Base-by-base conservation (phyloP, 768 basidiomycete species). In the Agrocybe pediades region DNA sequence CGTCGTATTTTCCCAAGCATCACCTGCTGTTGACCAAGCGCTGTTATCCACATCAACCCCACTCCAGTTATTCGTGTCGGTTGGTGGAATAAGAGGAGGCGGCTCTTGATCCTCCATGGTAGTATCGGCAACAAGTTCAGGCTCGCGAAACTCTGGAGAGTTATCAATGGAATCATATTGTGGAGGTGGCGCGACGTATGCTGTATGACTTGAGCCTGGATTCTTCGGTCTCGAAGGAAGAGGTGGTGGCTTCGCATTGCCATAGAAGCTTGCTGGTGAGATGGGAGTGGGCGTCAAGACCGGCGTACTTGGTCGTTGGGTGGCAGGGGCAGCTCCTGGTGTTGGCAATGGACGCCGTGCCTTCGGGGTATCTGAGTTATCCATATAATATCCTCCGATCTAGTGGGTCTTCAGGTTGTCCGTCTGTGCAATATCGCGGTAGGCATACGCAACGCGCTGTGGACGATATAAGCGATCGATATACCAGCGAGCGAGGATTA, bases 61-160 rank as follows among this genome's bases (percentile, higher is more conserved):
- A 29, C 47, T 49, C 15, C 33, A 26, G 68, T 70, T 70, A 19
- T 47, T 55, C 11, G 25, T 39, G 2, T 66, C 65, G 2, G 72
- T 68, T 1, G 68, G 58, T 24, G 79, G 74, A n/a, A 79, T 66
- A 46, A 80, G 68, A 13, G 78, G 74, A 15, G 71, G 58, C 5
- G 62, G 56, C 29, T 71, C 71, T 13, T 70, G 74, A 15, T 68
- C 66, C 21, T 69, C 71, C 15, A 47, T 57, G 29, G 72, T 63
- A n/a, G 71, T 72, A 33, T 80, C 82, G 24, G 67, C 62, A 2
- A 85, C 74, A 9, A 82, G 71, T 61, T 85, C 82, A 0, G 84
- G 82, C 64, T 86, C 83, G 23, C 82, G 78, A 65, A 75, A 84
- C 17, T 66, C 70, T 15, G 69, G 55, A 11, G 68, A 62, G 40